Base-by-base conservation (phyloP, 108 stramenopile species). In the Stephanodiscus triporus region DNA sequence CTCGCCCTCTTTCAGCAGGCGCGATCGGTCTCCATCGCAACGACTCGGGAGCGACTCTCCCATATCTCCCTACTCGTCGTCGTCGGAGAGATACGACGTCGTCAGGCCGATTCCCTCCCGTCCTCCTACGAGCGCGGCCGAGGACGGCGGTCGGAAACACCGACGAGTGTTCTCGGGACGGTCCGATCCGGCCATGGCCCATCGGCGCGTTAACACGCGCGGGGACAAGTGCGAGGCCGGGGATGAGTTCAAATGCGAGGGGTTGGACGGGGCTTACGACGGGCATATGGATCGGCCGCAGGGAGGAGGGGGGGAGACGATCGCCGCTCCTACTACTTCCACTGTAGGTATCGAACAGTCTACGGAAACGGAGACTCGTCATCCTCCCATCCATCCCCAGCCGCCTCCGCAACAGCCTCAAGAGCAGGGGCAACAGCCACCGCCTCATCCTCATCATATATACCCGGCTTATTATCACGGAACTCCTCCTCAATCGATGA, bases 131-230 rank as follows among this genome's bases (percentile, higher is more conserved):
- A 34, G 27, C 0, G 9, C 17, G 9, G 26, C 23, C 26, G 37
- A 29, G 32, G 38, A 42, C 17, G 63, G 54, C 17, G 63, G 54
- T 56, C 76, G 76, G 22, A 93, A 93, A 50, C 92, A 93, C 51
- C 87, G 88, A 22, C 81, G 92, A 6, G 87, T 34, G 0, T 77
- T 75, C 62, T 93, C 92, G 22, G 88, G 85, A 5, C 85, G 76
- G 17, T 81, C 85, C 9, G 83, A 89, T 67, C 90, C 87, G 6
- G 72, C 87, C 13, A 50, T 80, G 64, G 85, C 87, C 32, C 90
- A 93, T 76, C 87, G 90, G 17, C 72, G 92, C 6, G 80, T 88
- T 19, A 85, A 93, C 55, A 87, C 90, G 0, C 75, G 78, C 56
- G 91, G 91, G 10, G 82, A 87, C 42, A 72, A 59, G 65, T 66